Evolutionary conservation across 495 filamentous ascomycete species (phyloP).

Genomic region (Bathelium albidoporum): DNA sequence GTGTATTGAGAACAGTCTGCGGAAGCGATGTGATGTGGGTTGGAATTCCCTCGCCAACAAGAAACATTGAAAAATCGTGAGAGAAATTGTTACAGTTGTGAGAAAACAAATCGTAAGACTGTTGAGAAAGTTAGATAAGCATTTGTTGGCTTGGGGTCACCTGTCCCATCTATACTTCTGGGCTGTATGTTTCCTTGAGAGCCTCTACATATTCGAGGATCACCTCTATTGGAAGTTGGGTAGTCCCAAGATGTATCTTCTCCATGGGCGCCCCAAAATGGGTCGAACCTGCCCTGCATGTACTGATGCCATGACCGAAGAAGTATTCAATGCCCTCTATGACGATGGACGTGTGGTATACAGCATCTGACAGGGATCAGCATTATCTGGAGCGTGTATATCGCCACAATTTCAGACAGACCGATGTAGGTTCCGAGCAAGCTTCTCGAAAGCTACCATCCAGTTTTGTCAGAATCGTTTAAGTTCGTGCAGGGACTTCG

Average conservation of each 20-base stretch:
- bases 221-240: slow-evolving; percentile 69
- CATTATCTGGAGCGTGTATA: slow-evolving; percentile 1
- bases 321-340: slow-evolving; percentile 67
- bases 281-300: slow-evolving; percentile 64
- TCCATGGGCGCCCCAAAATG: slow-evolving; percentile 82
- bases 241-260: slow-evolving; percentile 59
- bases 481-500: neutral
- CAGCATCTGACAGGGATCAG: slow-evolving; percentile 48
- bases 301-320: slow-evolving; percentile 69
- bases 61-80: slow-evolving; percentile 83
- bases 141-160: neutral
- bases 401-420: neutral
- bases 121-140: neutral
- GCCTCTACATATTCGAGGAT: slow-evolving; percentile 85
- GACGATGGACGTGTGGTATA: slow-evolving; percentile 87
- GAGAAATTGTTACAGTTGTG: slow-evolving; percentile 99
- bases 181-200: slow-evolving; percentile 68
- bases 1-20: slow-evolving; percentile 74
- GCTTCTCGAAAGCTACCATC: slow-evolving; percentile 16
- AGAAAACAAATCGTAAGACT: slow-evolving; percentile 72
- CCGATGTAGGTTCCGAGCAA: slow-evolving; percentile 32
- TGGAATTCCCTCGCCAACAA: slow-evolving; percentile 83
- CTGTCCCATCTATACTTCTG: slow-evolving; percentile 45
- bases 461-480: neutral
- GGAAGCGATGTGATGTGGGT: slow-evolving; percentile 82